Percentiles rank a stretch among this genome's conserved stretches.
Evolutionary conservation across 2,329 filamentous ascomycete genomes (phyloP).

Genomic region (Fusarium sp.): DNA sequence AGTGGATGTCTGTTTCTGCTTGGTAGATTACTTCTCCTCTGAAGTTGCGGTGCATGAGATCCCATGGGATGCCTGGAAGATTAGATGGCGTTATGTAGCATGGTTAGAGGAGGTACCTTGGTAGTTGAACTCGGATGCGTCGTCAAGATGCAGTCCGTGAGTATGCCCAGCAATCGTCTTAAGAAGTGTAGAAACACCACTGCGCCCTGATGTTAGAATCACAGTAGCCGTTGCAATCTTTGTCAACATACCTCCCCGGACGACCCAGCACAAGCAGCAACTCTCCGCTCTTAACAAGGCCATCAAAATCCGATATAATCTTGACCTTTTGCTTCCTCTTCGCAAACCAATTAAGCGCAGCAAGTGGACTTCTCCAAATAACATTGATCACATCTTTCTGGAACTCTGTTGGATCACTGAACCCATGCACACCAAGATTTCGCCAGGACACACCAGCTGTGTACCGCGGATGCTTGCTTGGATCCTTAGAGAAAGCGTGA

Average conservation of each 20-base stretch:
- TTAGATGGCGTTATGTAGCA: background rate
- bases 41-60: constrained; percentile 39
- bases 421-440: constrained; percentile 72
- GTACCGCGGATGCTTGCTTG: constrained; percentile 19
- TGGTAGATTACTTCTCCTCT: constrained; percentile 86
- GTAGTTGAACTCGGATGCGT: constrained; percentile 78
- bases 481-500: constrained; percentile 30
- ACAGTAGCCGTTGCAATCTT: background rate
- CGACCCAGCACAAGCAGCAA: constrained; percentile 77
- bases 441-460: constrained; percentile 65
- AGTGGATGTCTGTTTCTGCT: constrained; percentile 82
- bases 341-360: constrained; percentile 59
- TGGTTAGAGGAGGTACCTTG: constrained; percentile 58
- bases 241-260: constrained; percentile 27
- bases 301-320: constrained; percentile 72
- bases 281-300: constrained; percentile 72
- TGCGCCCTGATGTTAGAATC: constrained; percentile 39
- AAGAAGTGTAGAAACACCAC: constrained; percentile 80
- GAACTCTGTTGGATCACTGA: constrained; percentile 71
- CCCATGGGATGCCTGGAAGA: constrained; percentile 22
- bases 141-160: constrained; percentile 76
- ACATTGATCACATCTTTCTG: constrained; percentile 71
- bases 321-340: constrained; percentile 66
- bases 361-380: constrained; percentile 55
- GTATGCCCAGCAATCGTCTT: constrained; percentile 84